phyloP scores from a whole-genome alignment of 1,284 basidiomycete genomes.

The Salmacisia buchloeana region DNA sequence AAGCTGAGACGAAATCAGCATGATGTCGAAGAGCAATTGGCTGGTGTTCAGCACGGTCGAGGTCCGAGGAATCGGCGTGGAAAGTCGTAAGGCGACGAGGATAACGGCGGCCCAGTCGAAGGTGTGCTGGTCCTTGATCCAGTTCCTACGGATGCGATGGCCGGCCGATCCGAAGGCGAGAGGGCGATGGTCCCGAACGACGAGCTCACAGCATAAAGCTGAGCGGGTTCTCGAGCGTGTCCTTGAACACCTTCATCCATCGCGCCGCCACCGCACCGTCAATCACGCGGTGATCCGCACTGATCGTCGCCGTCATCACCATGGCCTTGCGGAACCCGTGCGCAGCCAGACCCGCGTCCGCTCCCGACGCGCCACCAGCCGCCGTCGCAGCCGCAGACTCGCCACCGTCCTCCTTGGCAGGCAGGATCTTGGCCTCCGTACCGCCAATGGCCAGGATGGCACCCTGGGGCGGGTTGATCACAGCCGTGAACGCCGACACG shows the following conservation, averaged over 20 bases:
- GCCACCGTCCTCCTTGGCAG: constrained; percentile 66
- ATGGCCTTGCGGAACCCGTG: constrained; percentile 65
- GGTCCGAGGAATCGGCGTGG: too few species aligned
- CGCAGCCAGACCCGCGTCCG: not conserved
- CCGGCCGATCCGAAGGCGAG: too few species aligned
- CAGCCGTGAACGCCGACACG: constrained; percentile 85
- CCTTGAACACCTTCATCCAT: constrained; percentile 80
- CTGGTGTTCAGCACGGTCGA: too few species aligned
- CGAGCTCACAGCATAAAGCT: constrained; percentile 1
- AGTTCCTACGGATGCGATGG: too few species aligned
- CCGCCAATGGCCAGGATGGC: constrained; percentile 94
- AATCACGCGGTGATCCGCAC: constrained; percentile 78
- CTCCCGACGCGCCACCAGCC: too few species aligned
- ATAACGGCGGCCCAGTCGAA: too few species aligned
- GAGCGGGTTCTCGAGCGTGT: constrained; percentile 91
- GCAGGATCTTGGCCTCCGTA: constrained; percentile 78
- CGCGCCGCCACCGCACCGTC: constrained; percentile 57
- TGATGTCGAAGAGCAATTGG: too few species aligned
- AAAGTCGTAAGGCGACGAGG: too few species aligned
- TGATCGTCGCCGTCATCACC: constrained; percentile 93
- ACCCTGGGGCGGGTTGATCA: constrained; percentile 97
- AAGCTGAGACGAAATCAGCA: too few species aligned
- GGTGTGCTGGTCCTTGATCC: too few species aligned
- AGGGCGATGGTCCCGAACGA: too few species aligned
- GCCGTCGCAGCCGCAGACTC: constrained; percentile 68